Conservation (phyloP, 1,284 basidiomycete species). For the Wallemia mellicola region DNA sequence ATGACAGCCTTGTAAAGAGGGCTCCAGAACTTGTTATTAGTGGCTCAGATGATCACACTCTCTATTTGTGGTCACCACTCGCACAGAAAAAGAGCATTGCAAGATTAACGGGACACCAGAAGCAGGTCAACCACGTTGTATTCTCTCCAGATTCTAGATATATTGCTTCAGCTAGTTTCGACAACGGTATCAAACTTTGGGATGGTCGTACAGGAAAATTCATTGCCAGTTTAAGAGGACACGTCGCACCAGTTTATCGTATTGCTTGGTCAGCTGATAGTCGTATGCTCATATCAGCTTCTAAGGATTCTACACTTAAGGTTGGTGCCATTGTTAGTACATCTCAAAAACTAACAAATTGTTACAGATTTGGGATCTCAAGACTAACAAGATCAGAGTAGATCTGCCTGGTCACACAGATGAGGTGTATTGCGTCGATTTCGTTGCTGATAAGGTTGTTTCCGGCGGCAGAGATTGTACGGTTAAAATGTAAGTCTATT, state of each 20-base stretch:
- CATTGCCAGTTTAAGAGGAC: conserved; percentile 63
- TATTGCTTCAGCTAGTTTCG: conserved; percentile 74
- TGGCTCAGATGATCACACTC: conserved; percentile 78
- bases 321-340: conserved; percentile 18
- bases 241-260: conserved; percentile 79
- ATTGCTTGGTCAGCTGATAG: conserved; percentile 88
- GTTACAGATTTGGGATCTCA: conserved; percentile 63
- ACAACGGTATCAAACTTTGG: conserved; percentile 77
- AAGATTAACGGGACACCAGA: conserved; percentile 75
- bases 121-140: conserved; percentile 77
- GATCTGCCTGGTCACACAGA: conserved; percentile 90
- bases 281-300: conserved; percentile 65
- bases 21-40: conserved; percentile 64
- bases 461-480: conserved; percentile 48
- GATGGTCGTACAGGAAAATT: conserved; percentile 80
- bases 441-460: conserved; percentile 88
- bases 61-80: conserved; percentile 53
- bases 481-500: conserved; percentile 23
- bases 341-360: conserved; percentile 1
- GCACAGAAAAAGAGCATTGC: conserved; percentile 45
- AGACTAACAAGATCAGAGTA: conserved; percentile 70
- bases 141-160: conserved; percentile 83
- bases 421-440: conserved; percentile 96
- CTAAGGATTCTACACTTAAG: conserved; percentile 86
- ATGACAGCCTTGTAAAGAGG: conserved; percentile 32